Base-by-base conservation (phyloP, 805 yeast species). In the Saccharomycopsis capsularis region DNA sequence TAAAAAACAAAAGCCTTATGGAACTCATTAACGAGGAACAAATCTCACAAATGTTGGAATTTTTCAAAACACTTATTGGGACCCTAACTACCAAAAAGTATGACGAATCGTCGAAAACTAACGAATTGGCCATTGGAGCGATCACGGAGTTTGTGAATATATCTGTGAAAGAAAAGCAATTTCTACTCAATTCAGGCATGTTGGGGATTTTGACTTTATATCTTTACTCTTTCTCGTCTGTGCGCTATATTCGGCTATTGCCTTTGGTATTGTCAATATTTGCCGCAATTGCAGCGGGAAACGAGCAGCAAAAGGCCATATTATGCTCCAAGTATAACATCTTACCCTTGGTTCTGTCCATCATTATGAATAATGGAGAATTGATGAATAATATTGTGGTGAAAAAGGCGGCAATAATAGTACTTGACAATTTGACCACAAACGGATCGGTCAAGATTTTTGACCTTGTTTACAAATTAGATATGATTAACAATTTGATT, bases 41-140 rank as follows among this genome's bases (percentile, higher is more conserved):
- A 40, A 32, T 47, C 16, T 9, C 45, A 3, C 11, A 15, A 1
- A 47, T 42, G 4, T 19, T 51, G 40, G 51, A 47, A 16, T 51
- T 51, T 32, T 47, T 47, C 44, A 51, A 47, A 34, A 51, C 42
- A 19, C 21, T 43, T n/a, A 51, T 51, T 34, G 54, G 46, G 2
- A 44, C 43, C 5, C 27, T 51, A 18, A 47, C 54, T 9, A 43
- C 46, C 18, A 47, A 36, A 25, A 47, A 49, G 32, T 53, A 52
- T 50, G 43, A 42, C 1, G 30, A 32, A 9, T 38, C 50, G 13
- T 42, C 38, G 27, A 45, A 42, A 27, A 42, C 46, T 11, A 40
- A 27, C 11, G 55, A 52, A 21, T 35, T 52, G 15, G 37, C 48
- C 15, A 40, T 49, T 11, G 27, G 30, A 11, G 43, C 53, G 2